Conservation (phyloP, 2,329 filamentous ascomycete species). For the Fusarium nematophilum region DNA sequence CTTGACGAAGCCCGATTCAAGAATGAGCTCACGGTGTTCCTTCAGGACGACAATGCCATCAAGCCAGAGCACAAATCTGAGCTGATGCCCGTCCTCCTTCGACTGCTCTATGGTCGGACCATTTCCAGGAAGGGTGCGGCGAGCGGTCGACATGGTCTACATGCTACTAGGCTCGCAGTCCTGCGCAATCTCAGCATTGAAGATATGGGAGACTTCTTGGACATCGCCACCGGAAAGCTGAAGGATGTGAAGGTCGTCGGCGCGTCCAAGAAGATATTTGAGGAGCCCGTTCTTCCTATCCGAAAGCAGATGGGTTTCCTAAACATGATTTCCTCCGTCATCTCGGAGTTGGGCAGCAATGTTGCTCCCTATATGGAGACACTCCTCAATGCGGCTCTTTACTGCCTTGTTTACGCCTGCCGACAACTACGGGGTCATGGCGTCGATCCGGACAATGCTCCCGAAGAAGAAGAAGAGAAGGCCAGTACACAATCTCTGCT, state of each 20-base stretch:
- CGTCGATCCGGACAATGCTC: slow-evolving; percentile 50
- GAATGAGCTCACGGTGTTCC: slow-evolving; percentile 90
- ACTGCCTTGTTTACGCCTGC: slow-evolving; percentile 80
- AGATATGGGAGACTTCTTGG: slow-evolving; percentile 83
- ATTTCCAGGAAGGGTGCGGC: slow-evolving; percentile 83
- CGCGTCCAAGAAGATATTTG: slow-evolving; percentile 63
- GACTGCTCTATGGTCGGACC: slow-evolving; percentile 88
- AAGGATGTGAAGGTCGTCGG: slow-evolving; percentile 69
- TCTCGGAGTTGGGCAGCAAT: slow-evolving; percentile 83
- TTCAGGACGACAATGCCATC: slow-evolving; percentile 80
- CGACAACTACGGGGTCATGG: slow-evolving; percentile 62
- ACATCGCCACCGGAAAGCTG: slow-evolving; percentile 81
- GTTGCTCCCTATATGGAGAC: slow-evolving; percentile 74
- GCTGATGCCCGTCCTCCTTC: slow-evolving; percentile 87
- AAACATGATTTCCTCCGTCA: slow-evolving; percentile 89
- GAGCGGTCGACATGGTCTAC: slow-evolving; percentile 83
- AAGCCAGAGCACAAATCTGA: slow-evolving; percentile 76
- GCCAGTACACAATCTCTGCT: slow-evolving; percentile 67
- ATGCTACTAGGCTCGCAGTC: slow-evolving; percentile 82
- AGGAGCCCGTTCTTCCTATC: slow-evolving; percentile 68
- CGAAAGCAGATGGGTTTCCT: slow-evolving; percentile 91
- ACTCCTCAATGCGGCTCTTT: slow-evolving; percentile 81
- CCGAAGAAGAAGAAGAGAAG: slow-evolving; percentile 57
- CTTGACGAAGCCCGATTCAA: slow-evolving; percentile 92
- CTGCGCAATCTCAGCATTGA: slow-evolving; percentile 79